These are phyloP conservation scores for Brasenia schreberi DNA, from an alignment of 164 flowering plant species.

Conservation along the genomic window DNA sequence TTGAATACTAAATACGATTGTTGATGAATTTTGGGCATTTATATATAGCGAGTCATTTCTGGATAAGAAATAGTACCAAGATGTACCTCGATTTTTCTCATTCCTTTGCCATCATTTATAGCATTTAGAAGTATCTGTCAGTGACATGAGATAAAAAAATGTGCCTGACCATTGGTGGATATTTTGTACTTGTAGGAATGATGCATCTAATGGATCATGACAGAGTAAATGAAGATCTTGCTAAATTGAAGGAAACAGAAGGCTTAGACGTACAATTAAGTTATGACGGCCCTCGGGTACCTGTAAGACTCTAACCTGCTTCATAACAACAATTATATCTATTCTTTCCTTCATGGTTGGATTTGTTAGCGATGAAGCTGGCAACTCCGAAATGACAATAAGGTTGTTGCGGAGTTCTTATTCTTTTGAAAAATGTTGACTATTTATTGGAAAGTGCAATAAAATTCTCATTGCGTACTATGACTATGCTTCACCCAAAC, in stretches of 20 bases:
- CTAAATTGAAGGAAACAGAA: conserved; percentile 49
- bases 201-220: conserved; percentile 99
- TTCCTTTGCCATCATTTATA: too few relatives aligned
- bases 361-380: neutral
- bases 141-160: neutral
- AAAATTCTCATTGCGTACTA: too few relatives aligned
- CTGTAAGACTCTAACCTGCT: conserved; percentile 37
- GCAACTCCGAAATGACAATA: too few relatives aligned
- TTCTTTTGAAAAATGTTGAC: too few relatives aligned
- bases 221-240: conserved; percentile 48
- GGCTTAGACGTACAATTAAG: conserved; percentile 81
- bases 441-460: too few relatives aligned
- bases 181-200: conserved; percentile 47
- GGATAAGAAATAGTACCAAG: too few relatives aligned
- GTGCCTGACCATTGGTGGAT: neutral
- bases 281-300: conserved; percentile 81
- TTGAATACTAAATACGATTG: too few relatives aligned
- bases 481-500: too few relatives aligned
- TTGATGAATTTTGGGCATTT: too few relatives aligned
- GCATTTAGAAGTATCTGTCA: neutral
- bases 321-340: neutral
- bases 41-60: too few relatives aligned
- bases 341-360: neutral
- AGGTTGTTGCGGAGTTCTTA: too few relatives aligned
- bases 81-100: too few relatives aligned